Percentiles rank a stretch among this genome's conserved stretches.
These are phyloP conservation scores for Solanum dulcamara DNA, from an alignment of 257 asterid genomes.

Conservation along the genomic window DNA sequence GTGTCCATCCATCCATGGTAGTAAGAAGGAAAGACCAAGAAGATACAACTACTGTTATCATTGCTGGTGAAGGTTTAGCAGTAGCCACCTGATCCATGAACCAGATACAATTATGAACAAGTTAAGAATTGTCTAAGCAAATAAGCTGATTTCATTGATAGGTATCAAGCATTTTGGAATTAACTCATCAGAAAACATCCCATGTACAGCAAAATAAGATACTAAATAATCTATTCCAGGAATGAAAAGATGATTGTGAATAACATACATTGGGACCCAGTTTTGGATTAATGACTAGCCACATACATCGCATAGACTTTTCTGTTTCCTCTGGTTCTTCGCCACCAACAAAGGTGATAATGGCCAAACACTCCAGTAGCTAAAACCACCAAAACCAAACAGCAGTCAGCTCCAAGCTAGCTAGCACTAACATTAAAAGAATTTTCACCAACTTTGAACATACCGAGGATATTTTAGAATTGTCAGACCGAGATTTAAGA, in stretches of 20 bases:
- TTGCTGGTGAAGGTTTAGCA: slow-evolving; percentile 51
- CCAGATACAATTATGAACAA: neutral
- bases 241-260: neutral
- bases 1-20: slow-evolving; percentile 47
- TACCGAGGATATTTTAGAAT: slow-evolving; percentile 62
- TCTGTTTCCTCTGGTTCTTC: slow-evolving; percentile 78
- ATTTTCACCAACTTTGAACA: neutral
- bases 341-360: slow-evolving; percentile 87
- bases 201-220: neutral
- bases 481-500: slow-evolving; percentile 53
- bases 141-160: neutral
- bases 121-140: neutral
- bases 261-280: slow-evolving; percentile 80
- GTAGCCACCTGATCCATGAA: slow-evolving; percentile 47
- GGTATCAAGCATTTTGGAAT: neutral
- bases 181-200: neutral
- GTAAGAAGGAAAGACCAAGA: slow-evolving; percentile 93
- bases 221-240: neutral
- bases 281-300: slow-evolving; percentile 94
- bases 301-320: slow-evolving; percentile 79
- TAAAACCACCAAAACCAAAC: slow-evolving; percentile 10
- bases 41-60: slow-evolving; percentile 58
- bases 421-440: neutral
- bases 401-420: neutral
- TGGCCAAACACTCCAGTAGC: slow-evolving; percentile 85